phyloP scores from a whole-genome alignment of 495 filamentous ascomycete species.

The Neurospora tetraspora region DNA sequence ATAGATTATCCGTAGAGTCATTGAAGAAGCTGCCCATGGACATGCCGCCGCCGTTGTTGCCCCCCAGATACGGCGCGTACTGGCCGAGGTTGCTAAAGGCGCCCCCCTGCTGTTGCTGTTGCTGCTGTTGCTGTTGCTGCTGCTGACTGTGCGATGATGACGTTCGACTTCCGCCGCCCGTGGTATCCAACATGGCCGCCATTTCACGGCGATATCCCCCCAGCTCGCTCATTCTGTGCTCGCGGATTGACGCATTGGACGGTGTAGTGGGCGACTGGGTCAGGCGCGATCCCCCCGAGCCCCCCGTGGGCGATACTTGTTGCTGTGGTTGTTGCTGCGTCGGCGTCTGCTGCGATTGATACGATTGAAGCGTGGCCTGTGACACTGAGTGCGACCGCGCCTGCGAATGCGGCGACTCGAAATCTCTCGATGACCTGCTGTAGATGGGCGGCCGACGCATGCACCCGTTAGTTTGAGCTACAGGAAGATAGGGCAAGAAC shows the following conservation, averaged over 20 bases:
- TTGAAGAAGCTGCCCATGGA: conserved; percentile 46
- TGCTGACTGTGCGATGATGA: conserved; percentile 36
- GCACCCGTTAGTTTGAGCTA: conserved; percentile 17
- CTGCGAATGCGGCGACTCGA: conserved; percentile 22
- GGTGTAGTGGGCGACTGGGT: conserved; percentile 37
- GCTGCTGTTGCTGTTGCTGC: conserved; percentile 27
- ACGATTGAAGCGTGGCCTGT: not conserved
- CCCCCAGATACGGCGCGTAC: conserved; percentile 39
- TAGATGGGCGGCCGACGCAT: conserved; percentile 17
- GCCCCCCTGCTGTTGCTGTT: not conserved
- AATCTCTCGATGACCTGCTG: conserved; percentile 26
- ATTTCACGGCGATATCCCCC: conserved; percentile 61
- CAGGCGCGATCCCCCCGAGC: conserved; percentile 28
- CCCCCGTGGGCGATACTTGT: not conserved
- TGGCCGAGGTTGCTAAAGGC: conserved; percentile 28
- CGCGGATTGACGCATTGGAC: conserved; percentile 37
- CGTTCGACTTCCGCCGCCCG: conserved; percentile 31
- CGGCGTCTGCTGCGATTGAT: not conserved
- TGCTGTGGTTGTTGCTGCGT: not conserved
- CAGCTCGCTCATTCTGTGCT: conserved; percentile 44
- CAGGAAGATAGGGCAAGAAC: conserved; percentile 18
- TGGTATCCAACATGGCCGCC: conserved; percentile 50
- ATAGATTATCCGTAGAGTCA: conserved; percentile 55
- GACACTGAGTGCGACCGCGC: not conserved
- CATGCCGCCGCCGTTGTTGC: conserved; percentile 22